A percentile compares a stretch with the other conserved stretches of the same genome.
phyloP scores from a whole-genome alignment of 768 basidiomycete species.

The Pleurotus cornucopiae region DNA sequence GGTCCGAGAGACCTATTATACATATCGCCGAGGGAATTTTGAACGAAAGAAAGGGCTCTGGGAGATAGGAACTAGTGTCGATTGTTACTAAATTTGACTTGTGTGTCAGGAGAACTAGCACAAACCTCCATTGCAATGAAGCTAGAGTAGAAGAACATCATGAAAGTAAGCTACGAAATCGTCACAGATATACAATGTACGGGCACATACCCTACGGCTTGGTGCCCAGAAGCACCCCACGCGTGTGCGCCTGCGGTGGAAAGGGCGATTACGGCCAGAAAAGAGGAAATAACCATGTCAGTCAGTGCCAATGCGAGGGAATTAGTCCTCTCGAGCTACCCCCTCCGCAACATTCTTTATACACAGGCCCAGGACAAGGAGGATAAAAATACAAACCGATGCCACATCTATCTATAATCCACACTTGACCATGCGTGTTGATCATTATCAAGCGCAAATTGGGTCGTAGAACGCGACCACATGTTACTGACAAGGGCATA shows the following conservation, averaged over 20 bases:
- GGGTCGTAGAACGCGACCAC: no score
- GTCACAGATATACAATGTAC: not conserved
- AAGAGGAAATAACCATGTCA: no score
- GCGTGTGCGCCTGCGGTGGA: constrained; percentile 11
- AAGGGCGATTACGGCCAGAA: no score
- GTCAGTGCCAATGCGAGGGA: no score
- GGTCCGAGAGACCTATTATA: constrained; percentile 43
- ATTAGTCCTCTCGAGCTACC: no score
- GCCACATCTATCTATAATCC: no score
- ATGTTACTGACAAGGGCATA: no score
- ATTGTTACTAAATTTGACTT: not conserved
- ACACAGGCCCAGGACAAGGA: no score
- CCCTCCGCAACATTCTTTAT: no score
- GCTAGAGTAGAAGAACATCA: constrained; percentile 15
- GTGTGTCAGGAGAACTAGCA: not conserved
- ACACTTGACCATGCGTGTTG: no score
- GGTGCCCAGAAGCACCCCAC: constrained; percentile 42
- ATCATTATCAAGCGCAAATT: no score
- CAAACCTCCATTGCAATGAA: constrained; percentile 38
- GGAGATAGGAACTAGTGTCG: constrained; percentile 41
- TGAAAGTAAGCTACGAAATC: not conserved
- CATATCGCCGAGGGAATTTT: constrained; percentile 37
- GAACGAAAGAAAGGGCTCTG: constrained; percentile 42
- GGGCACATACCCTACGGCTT: constrained; percentile 34
- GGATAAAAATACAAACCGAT: no score